These are phyloP conservation scores for Kickxella alabastrina DNA, from an alignment of 192 early-diverging fungal genomes.

Conservation along the genomic window DNA sequence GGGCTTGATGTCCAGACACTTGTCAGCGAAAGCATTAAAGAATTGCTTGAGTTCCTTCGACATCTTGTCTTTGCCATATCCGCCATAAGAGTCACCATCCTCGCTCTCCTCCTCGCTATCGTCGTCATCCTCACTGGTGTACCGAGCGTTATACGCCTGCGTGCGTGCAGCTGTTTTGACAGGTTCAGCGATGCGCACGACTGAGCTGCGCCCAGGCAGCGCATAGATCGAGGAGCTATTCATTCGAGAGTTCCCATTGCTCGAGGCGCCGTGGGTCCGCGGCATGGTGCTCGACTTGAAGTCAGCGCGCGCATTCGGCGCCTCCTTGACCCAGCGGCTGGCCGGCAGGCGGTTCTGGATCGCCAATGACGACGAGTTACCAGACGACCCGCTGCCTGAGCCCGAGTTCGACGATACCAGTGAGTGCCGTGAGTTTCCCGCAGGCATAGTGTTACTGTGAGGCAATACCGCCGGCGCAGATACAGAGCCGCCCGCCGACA, in stretches of 20 bases:
- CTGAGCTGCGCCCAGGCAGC: constrained; percentile 36
- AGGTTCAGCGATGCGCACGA: constrained; percentile 11
- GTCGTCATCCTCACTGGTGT: constrained; percentile 13
- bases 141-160: constrained; percentile 10
- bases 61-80: constrained; percentile 7
- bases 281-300: constrained; percentile 42
- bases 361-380: constrained; percentile 37
- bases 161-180: constrained; percentile 8
- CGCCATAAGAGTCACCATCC: constrained; percentile 16
- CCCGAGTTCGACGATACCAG: constrained; percentile 42
- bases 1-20: constrained; percentile 52
- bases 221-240: constrained; percentile 44
- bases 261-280: constrained; percentile 25
- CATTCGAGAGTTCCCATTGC: constrained; percentile 16
- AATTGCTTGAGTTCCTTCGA: constrained; percentile 41
- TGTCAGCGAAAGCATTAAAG: constrained; percentile 49
- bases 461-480: constrained; percentile 1
- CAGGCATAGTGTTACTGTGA: constrained; percentile 17
- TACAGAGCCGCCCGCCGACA: constrained; percentile 17
- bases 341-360: constrained; percentile 35
- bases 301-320: constrained; percentile 40
- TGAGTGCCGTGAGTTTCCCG: constrained; percentile 46
- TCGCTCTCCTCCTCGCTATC: too few species aligned
- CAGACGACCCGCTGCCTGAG: constrained; percentile 39
- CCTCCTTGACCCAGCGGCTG: constrained; percentile 50